These are phyloP conservation scores for Claviceps purpurea DNA, from an alignment of 2,329 filamentous ascomycete species.

Conservation along the genomic window DNA sequence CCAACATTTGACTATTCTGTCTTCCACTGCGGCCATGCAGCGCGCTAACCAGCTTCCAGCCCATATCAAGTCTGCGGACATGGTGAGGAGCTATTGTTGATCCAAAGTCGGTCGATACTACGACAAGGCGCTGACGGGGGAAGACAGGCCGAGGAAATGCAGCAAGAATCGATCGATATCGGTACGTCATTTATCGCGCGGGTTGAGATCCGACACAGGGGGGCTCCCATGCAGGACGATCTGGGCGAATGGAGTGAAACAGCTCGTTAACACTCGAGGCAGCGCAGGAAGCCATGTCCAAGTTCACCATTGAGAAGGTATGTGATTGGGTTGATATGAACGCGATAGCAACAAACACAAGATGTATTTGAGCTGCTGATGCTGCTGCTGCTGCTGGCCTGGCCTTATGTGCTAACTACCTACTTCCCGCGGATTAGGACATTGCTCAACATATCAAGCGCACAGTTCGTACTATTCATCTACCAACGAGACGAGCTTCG, in stretches of 20 bases:
- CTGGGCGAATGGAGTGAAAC: neutral
- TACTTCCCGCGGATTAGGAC: slow-evolving; percentile 41
- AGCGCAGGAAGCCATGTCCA: slow-evolving; percentile 52
- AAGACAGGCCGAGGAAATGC: slow-evolving; percentile 85
- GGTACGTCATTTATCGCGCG: slow-evolving; percentile 43
- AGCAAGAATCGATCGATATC: slow-evolving; percentile 87
- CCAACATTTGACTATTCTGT: neutral
- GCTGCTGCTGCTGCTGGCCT: no score
- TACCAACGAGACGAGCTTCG: neutral
- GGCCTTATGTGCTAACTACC: neutral
- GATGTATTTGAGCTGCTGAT: slow-evolving; percentile 6
- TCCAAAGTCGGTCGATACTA: neutral
- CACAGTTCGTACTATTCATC: slow-evolving; percentile 43
- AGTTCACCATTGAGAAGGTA: slow-evolving; percentile 50
- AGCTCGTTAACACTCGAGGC: slow-evolving; percentile 2
- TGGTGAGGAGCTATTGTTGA: slow-evolving; percentile 46
- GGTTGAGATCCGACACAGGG: no score
- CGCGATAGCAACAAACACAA: no score
- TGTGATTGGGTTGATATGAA: slow-evolving; percentile 1
- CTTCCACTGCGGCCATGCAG: neutral
- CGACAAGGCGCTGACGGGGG: slow-evolving; percentile 15
- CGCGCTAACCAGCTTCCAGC: slow-evolving; percentile 37
- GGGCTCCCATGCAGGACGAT: no score
- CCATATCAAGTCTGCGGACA: slow-evolving; percentile 95
- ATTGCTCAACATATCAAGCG: slow-evolving; percentile 94